Percentiles rank a stretch among this genome's conserved stretches.
phyloP scores from a whole-genome alignment of 306 rosid species.

The Trichosanthes truncata region DNA sequence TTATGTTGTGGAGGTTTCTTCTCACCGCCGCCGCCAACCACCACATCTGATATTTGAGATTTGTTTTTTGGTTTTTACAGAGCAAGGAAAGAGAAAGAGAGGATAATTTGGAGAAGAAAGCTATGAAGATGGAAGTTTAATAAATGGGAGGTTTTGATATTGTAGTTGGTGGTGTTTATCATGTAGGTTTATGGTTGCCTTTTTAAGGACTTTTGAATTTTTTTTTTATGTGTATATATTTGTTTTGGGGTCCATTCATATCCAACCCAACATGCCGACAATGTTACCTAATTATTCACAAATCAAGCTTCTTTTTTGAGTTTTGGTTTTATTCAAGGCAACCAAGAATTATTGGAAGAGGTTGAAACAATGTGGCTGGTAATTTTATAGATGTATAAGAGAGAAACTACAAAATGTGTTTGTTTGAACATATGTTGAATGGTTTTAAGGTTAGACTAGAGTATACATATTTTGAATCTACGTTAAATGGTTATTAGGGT shows the following conservation, averaged over 20 bases:
- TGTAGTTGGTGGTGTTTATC: conserved; percentile 61
- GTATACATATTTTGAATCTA: too few species aligned
- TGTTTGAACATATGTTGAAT: too few species aligned
- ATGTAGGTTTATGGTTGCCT: conserved; percentile 32
- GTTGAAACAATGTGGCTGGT: too few species aligned
- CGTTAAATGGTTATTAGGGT: too few species aligned
- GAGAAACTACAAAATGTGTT: too few species aligned
- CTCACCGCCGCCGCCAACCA: conserved; percentile 25
- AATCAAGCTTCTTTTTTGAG: neutral
- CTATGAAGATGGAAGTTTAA: conserved; percentile 1
- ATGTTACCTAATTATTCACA: conserved; percentile 9
- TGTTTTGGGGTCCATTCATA: neutral
- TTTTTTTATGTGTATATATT: conserved; percentile 11
- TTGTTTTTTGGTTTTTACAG: neutral
- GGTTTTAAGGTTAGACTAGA: too few species aligned
- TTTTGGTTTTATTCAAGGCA: neutral
- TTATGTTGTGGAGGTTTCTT: conserved; percentile 34
- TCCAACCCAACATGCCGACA: conserved; percentile 12
- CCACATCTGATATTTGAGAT: conserved; percentile 19
- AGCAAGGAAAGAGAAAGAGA: neutral
- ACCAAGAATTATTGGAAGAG: too few species aligned
- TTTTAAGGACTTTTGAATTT: conserved; percentile 28
- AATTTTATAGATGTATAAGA: too few species aligned
- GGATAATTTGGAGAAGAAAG: neutral
- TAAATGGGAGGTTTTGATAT: conserved; percentile 23